These are phyloP conservation scores for Gaultheria prostrata DNA, from an alignment of 148 eudicot species.

Conservation along the genomic window DNA sequence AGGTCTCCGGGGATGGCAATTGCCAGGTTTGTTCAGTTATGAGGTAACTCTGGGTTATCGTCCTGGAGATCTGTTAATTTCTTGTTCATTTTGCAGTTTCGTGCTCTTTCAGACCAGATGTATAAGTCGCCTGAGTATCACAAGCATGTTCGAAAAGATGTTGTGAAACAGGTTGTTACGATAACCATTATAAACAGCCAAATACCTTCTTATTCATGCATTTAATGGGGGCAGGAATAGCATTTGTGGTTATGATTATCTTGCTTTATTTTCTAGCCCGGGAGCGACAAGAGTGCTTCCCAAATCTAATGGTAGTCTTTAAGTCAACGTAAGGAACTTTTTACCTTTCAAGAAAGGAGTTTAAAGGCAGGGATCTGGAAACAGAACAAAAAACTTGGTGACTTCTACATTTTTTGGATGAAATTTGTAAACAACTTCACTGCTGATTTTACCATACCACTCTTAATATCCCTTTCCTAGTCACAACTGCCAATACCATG, in stretches of 20 bases:
- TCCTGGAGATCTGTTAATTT: constrained; percentile 16
- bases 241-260: neutral
- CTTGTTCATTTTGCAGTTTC: constrained; percentile 53
- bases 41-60: neutral
- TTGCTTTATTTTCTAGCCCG: neutral
- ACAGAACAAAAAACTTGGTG: neutral
- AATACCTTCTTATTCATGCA: constrained; percentile 7
- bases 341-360: neutral
- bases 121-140: constrained; percentile 75
- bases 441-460: neutral
- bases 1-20: constrained; percentile 93
- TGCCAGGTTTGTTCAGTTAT: constrained; percentile 67
- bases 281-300: neutral
- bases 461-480: neutral
- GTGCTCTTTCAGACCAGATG: constrained; percentile 92
- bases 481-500: neutral
- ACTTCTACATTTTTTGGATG: no score
- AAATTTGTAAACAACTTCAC: neutral
- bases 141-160: constrained; percentile 80
- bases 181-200: constrained; percentile 12
- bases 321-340: neutral
- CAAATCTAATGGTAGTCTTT: constrained; percentile 3
- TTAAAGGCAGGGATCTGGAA: neutral
- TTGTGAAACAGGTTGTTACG: constrained; percentile 72
- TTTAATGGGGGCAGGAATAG: neutral